Evolutionary conservation across 2,329 filamentous ascomycete genomes (phyloP).

Genomic region (Calonectria hawksworthii): DNA sequence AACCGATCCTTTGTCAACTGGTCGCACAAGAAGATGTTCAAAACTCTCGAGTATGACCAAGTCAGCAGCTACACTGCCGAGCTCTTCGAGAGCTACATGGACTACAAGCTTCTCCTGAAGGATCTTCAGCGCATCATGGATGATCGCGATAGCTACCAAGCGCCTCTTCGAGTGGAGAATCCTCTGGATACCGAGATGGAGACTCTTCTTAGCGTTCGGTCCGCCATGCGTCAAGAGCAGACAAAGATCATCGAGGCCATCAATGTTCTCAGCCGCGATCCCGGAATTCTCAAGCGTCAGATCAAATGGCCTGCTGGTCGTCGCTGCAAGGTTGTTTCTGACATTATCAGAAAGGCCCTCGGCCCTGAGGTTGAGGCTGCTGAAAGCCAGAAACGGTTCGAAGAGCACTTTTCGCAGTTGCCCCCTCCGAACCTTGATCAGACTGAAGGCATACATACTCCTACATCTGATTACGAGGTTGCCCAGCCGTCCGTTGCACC

Average conservation of each 20-base stretch:
- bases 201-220: constrained; percentile 11
- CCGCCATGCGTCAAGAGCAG: constrained; percentile 8
- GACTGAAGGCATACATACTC: background rate
- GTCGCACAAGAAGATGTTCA: background rate
- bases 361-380: background rate
- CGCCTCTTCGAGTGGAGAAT: background rate
- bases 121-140: constrained; percentile 8
- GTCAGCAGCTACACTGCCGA: constrained; percentile 8
- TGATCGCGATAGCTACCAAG: background rate
- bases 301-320: background rate
- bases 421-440: background rate
- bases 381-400: background rate
- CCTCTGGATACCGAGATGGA: background rate
- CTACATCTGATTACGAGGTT: background rate
- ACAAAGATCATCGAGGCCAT: constrained; percentile 15
- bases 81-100: constrained; percentile 29
- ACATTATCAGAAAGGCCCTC: background rate
- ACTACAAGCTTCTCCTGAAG: constrained; percentile 28
- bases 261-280: constrained; percentile 7
- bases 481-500: background rate
- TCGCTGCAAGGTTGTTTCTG: background rate
- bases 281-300: constrained; percentile 4
- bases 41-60: constrained; percentile 5
- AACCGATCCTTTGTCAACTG: constrained; percentile 13
- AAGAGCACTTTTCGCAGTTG: background rate